These are phyloP conservation scores for Castanopsis chinensis DNA, from an alignment of 306 rosid genomes.

Conservation along the genomic window DNA sequence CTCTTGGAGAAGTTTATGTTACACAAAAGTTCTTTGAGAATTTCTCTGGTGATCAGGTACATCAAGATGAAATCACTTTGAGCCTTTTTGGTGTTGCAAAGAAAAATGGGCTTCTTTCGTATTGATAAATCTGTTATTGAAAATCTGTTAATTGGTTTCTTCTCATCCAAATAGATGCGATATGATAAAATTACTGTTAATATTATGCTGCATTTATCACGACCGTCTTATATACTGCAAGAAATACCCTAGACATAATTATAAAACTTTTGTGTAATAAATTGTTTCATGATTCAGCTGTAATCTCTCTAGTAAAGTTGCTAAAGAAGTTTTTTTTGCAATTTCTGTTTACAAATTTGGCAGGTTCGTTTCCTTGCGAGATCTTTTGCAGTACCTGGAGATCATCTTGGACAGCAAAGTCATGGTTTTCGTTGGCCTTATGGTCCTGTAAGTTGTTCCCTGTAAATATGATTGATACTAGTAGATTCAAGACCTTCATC, in stretches of 20 bases:
- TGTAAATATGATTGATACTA: not conserved
- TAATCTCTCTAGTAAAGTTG: constrained; percentile 12
- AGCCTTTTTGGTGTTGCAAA: constrained; percentile 13
- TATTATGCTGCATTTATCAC: not conserved
- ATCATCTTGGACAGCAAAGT: constrained; percentile 96
- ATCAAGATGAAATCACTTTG: not conserved
- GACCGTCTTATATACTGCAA: not conserved
- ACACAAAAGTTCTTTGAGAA: constrained; percentile 83
- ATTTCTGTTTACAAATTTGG: constrained; percentile 18
- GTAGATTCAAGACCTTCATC: not conserved
- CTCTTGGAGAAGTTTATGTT: constrained; percentile 77
- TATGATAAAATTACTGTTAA: not conserved
- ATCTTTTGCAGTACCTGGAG: constrained; percentile 89
- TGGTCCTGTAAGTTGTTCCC: constrained; percentile 74
- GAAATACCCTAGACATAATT: not conserved
- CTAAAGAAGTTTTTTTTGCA: constrained; percentile 1
- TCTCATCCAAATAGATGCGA: not conserved
- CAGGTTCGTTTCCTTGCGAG: constrained; percentile 97
- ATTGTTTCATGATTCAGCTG: not conserved
- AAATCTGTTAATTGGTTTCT: not conserved
- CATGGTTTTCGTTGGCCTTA: constrained; percentile 97
- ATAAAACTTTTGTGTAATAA: not conserved
- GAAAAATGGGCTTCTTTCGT: not conserved
- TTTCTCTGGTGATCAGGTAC: constrained; percentile 95
- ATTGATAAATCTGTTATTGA: constrained; percentile 5